These are phyloP conservation scores for Kwoniella botswanensis DNA, from an alignment of 768 basidiomycete genomes.

Conservation along the genomic window DNA sequence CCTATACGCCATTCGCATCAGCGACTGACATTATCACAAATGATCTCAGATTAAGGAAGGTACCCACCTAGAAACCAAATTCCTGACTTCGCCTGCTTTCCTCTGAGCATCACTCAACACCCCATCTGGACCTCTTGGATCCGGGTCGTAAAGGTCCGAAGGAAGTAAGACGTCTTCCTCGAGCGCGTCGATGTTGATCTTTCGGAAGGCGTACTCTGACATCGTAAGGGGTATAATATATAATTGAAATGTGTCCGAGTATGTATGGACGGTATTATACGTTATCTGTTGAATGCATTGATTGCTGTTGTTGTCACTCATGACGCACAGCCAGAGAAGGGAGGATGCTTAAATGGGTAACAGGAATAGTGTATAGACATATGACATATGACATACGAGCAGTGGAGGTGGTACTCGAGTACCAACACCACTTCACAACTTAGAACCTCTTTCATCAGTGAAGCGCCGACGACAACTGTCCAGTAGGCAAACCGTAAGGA, in stretches of 20 bases:
- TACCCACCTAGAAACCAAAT: slow-evolving; percentile 72
- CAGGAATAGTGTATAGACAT: too few species aligned
- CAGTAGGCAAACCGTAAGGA: too few species aligned
- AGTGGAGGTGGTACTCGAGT: slow-evolving; percentile 21
- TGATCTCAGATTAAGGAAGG: background rate
- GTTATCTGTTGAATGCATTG: background rate
- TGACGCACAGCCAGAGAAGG: too few species aligned
- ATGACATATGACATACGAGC: background rate
- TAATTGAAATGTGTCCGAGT: background rate
- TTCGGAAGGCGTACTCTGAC: slow-evolving; percentile 70
- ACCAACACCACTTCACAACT: too few species aligned
- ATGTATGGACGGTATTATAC: too few species aligned
- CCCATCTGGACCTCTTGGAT: slow-evolving; percentile 76
- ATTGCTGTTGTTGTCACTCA: background rate
- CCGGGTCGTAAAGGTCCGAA: slow-evolving; percentile 82
- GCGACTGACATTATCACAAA: background rate
- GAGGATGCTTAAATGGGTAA: too few species aligned
- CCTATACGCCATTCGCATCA: slow-evolving; percentile 59
- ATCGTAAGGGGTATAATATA: slow-evolving; percentile 30
- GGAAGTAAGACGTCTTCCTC: slow-evolving; percentile 90
- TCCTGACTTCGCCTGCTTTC: slow-evolving; percentile 73
- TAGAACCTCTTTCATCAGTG: too few species aligned
- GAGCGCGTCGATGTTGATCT: slow-evolving; percentile 90
- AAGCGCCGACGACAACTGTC: too few species aligned
- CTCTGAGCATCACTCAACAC: slow-evolving; percentile 77